Evolutionary conservation across 805 yeast genomes (phyloP).

Genomic region (Maudiozyma turicensis): DNA sequence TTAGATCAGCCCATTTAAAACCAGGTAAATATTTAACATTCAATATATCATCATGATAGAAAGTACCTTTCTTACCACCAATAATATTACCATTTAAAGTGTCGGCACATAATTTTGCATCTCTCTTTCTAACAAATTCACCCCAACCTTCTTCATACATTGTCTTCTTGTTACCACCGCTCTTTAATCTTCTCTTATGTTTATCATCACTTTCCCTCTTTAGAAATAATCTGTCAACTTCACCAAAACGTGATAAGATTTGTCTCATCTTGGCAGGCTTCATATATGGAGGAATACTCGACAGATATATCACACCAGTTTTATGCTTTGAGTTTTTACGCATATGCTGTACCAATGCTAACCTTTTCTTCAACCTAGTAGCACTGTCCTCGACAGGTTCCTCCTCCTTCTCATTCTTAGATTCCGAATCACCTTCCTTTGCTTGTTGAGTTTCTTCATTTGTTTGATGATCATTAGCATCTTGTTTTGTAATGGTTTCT

Average conservation of each 20-base stretch:
- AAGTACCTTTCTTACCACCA: constrained; percentile 87
- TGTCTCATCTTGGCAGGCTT: constrained; percentile 86
- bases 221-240: constrained; percentile 74
- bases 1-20: constrained; percentile 91
- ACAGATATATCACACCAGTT: constrained; percentile 89
- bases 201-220: constrained; percentile 72
- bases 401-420: constrained; percentile 2
- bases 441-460: no score
- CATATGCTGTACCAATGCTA: constrained; percentile 37
- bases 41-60: constrained; percentile 88
- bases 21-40: constrained; percentile 83
- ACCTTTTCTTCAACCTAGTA: constrained; percentile 35
- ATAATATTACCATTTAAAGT: constrained; percentile 81
- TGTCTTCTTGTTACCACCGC: constrained; percentile 87
- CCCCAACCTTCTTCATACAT: constrained; percentile 96
- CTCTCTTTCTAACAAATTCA: constrained; percentile 72
- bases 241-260: constrained; percentile 72
- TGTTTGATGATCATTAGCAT: no score
- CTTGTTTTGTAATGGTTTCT: neutral
- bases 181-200: constrained; percentile 59
- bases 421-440: neutral
- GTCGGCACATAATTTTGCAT: constrained; percentile 80
- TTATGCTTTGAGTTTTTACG: constrained; percentile 42
- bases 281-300: constrained; percentile 94
- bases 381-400: constrained; percentile 5